Conservation (phyloP, 2,329 filamentous ascomycete genomes). For the Pezicula carpinea region DNA sequence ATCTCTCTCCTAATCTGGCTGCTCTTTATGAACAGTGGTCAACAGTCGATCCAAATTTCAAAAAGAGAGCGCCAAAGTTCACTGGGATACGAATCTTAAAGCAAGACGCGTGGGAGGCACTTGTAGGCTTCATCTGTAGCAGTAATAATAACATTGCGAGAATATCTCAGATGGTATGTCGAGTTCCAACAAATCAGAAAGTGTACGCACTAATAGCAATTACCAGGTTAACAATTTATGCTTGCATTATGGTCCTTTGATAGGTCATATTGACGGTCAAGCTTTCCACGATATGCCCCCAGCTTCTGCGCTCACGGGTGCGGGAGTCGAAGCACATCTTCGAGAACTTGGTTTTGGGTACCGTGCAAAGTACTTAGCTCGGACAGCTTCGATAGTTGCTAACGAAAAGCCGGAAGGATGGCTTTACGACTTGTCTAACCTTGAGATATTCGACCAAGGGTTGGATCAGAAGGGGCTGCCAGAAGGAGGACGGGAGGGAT, state of each 20-base stretch:
- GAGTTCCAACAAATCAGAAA: not conserved
- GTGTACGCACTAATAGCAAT: not conserved
- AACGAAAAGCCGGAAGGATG: constrained; percentile 64
- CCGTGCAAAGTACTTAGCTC: constrained; percentile 84
- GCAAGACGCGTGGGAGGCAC: constrained; percentile 93
- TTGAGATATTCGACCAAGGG: constrained; percentile 71
- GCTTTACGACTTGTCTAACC: constrained; percentile 75
- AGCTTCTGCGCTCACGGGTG: constrained; percentile 66
- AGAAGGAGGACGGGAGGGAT: constrained; percentile 42
- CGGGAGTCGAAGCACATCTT: constrained; percentile 74
- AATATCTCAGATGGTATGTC: constrained; percentile 83
- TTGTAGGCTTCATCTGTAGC: constrained; percentile 95
- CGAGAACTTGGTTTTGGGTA: constrained; percentile 90
- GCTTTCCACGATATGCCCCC: constrained; percentile 84
- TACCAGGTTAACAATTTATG: constrained; percentile 78
- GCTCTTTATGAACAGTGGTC: constrained; percentile 86
- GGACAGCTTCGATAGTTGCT: constrained; percentile 74
- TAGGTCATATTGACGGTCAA: constrained; percentile 65
- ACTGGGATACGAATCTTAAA: constrained; percentile 86
- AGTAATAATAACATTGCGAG: constrained; percentile 97
- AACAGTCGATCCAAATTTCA: constrained; percentile 78
- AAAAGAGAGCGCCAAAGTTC: constrained; percentile 79
- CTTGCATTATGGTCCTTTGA: constrained; percentile 71
- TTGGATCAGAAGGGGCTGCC: constrained; percentile 40
- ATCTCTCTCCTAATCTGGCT: constrained; percentile 71